phyloP scores from a whole-genome alignment of 2,329 filamentous ascomycete species.

The Exophiala dermatitidis region DNA sequence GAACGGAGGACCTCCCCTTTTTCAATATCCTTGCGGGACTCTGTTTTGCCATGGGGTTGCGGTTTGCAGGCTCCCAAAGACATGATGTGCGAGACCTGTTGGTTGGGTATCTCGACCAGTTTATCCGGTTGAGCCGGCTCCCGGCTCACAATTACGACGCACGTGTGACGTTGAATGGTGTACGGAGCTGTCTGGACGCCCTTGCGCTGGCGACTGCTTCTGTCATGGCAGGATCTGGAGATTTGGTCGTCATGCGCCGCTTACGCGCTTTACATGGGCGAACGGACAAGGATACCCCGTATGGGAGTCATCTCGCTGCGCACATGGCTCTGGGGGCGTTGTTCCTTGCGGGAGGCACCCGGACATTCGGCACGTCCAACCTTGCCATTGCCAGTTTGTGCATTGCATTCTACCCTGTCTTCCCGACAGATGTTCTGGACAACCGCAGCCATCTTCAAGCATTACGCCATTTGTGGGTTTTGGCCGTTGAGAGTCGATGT shows the following conservation, averaged over 20 bases:
- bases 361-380: constrained; percentile 83
- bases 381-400: constrained; percentile 78
- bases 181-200: constrained; percentile 85
- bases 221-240: constrained; percentile 94
- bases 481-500: constrained; percentile 83
- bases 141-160: constrained; percentile 66
- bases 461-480: constrained; percentile 93
- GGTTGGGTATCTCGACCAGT: constrained; percentile 75
- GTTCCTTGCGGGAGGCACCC: constrained; percentile 86
- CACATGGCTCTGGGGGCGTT: constrained; percentile 87
- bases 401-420: constrained; percentile 88
- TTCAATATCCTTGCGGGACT: constrained; percentile 87
- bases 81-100: constrained; percentile 69
- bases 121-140: constrained; percentile 68
- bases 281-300: constrained; percentile 74
- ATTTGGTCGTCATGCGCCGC: constrained; percentile 74
- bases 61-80: constrained; percentile 67
- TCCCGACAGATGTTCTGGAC: constrained; percentile 81
- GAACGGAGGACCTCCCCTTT: constrained; percentile 79
- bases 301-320: constrained; percentile 86
- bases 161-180: constrained; percentile 71
- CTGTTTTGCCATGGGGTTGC: constrained; percentile 62
- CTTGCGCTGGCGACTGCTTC: constrained; percentile 73
- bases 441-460: constrained; percentile 93
- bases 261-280: constrained; percentile 82